Evolutionary conservation across 1,139 yeast species (phyloP).

Genomic region (Blastobotrys malaysiensis): DNA sequence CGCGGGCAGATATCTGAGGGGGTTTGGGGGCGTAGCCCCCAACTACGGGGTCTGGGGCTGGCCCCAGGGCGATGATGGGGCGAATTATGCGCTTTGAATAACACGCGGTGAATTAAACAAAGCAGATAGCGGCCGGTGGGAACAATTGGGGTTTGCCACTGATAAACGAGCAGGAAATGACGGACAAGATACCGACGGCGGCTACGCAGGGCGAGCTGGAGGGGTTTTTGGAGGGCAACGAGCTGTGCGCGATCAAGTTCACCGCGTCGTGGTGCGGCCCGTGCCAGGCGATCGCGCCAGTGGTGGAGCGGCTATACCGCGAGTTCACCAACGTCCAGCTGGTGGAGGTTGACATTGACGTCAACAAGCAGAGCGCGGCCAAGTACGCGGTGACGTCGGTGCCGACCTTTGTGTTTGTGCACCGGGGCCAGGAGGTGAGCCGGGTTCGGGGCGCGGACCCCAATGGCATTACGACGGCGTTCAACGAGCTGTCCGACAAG

Average conservation of each 20-base stretch:
- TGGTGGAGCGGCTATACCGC: slow-evolving; percentile 66
- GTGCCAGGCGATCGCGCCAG: slow-evolving; percentile 90
- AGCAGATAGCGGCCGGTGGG: background rate
- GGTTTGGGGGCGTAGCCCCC: too few relatives aligned
- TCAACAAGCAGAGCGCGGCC: slow-evolving; percentile 52
- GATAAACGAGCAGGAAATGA: background rate
- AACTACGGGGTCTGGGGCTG: too few relatives aligned
- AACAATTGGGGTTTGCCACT: background rate
- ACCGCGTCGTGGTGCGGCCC: slow-evolving; percentile 97
- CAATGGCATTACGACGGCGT: slow-evolving; percentile 13
- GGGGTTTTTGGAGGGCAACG: slow-evolving; percentile 15
- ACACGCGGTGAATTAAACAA: background rate
- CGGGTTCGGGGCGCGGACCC: slow-evolving; percentile 72
- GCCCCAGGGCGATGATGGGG: too few relatives aligned
- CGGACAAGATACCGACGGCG: slow-evolving; percentile 5
- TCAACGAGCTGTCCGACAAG: slow-evolving; percentile 12
- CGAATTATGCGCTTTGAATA: too few relatives aligned
- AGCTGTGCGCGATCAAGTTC: slow-evolving; percentile 68
- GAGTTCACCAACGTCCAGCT: slow-evolving; percentile 41
- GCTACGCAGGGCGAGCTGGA: slow-evolving; percentile 17
- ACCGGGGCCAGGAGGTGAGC: slow-evolving; percentile 57
- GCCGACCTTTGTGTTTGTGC: slow-evolving; percentile 81
- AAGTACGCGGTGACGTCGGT: slow-evolving; percentile 70
- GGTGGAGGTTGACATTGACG: slow-evolving; percentile 67
- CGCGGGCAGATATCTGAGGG: too few relatives aligned